Base-by-base conservation (phyloP, 208 protist species). In the Acanthamoeba lenticulata region DNA sequence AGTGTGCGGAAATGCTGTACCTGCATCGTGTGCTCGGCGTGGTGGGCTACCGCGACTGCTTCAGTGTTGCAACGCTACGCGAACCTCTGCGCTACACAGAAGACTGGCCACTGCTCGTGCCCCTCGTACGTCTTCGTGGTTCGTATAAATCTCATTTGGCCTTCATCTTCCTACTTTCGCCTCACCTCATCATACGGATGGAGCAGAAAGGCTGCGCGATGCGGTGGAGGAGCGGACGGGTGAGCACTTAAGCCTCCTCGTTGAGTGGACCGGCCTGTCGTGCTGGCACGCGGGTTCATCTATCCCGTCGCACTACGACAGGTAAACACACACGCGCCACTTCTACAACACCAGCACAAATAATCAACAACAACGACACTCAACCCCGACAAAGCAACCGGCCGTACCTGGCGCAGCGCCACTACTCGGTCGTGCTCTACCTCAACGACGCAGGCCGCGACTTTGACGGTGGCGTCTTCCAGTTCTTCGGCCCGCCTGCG, bases 381-480 rank as follows among this genome's bases (percentile, higher is more conserved):
- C 47, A 52, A 15, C 5, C 47, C 15, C 47, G 15, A 19, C 47
- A 85, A 13, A 85, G 52, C 85, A 91, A 91, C 21, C 44, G 85
- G 32, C 55, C 85, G 52, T 91, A 91, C 38, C 60, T 91, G 3
- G 29, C 24, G n/a, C 85, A 91, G 60, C 49, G 85, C 1, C 85
- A 91, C 55, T 91, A 91, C 52, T 91, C 85, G 21, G 85, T 69
- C 11, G 85, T 91, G 49, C 60, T 91, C 38, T 91, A 91, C 40
- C 85, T 91, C 27, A 91, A 91, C 85, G 85, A 91, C 38, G 85
- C 32, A 13, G 52, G 38, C n/a, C 6, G 24, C 0, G 85, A 91
- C 36, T 91, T 91, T 69, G 85, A 91, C 21, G 85, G 85, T 34
- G 85, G 85, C 85, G 69, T 38, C 85, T 91, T 91, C 60, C 49